Percentiles rank a stretch among this genome's conserved stretches.
Evolutionary conservation across 2,329 filamentous ascomycete genomes (phyloP).

Genomic region (Pseudogymnoascus sp.): DNA sequence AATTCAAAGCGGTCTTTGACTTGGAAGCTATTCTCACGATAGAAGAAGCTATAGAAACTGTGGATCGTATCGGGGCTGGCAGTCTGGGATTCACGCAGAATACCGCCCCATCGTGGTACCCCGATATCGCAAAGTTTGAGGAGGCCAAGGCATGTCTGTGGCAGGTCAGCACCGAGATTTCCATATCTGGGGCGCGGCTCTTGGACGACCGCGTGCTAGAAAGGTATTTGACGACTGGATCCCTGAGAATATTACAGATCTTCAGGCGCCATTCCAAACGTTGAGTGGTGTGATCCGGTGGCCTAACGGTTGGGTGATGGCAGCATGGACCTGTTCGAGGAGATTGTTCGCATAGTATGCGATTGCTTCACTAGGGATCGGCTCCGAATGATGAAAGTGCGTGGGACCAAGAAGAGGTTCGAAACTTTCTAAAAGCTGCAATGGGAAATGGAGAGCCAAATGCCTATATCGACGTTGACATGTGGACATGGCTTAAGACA

Average conservation of each 20-base stretch:
- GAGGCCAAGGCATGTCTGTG: neutral
- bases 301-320: neutral
- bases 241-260: neutral
- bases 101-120: neutral
- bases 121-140: neutral
- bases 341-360: neutral
- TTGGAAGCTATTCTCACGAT: neutral
- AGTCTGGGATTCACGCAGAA: neutral
- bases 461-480: neutral
- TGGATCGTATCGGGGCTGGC: neutral
- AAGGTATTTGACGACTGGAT: neutral
- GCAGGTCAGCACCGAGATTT: neutral
- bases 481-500: neutral
- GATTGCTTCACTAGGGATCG: neutral
- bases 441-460: neutral
- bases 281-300: neutral
- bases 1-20: neutral
- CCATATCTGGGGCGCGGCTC: neutral
- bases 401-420: neutral
- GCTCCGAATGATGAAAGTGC: neutral
- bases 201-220: neutral
- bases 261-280: neutral
- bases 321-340: neutral
- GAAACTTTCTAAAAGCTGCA: neutral
- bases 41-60: neutral